Base-by-base conservation (phyloP, 2,329 filamentous ascomycete species). In the Scytalidium sp. region DNA sequence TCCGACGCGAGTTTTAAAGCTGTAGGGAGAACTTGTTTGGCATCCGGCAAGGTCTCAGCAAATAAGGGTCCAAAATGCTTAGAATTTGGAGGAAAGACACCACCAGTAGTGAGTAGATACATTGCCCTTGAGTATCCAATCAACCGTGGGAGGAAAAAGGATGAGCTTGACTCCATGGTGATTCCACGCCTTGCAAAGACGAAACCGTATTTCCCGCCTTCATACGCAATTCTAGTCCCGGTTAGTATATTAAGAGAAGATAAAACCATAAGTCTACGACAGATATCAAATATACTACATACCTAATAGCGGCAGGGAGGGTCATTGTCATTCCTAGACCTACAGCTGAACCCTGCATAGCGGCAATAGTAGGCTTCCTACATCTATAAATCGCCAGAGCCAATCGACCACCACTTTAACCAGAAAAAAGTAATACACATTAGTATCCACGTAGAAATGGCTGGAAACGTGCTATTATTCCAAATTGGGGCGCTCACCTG, bases 91-190 rank as follows among this genome's bases (percentile, higher is more conserved):
- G 70, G 67, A 61, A 83, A 87, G 0, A 81, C 81, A 3, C 68
- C 69, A 1, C 85, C 87, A 0, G 85, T 89, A 5, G 85, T 87
- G 43, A 81, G 72, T 39, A 88, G 75, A 57, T 84, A 79, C 64
- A 85, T 67, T 1, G 85, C 84, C 55, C 78, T 75, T 19, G 78
- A 78, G 51, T 77, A 71, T 53, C 87, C 87, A 52, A 90, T 75
- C 25, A 90, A 72, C 0, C 84, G 79, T 4, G 87, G 86, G 27
- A 90, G 74, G 72, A 88, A 90, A 68, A 79, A 90, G 13, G 81
- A 84, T 45, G 78, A 83, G 62, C 80, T 84, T 0, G 84, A 85
- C 66, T 90, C 87, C 78, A 87, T 84, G 50, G 80, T 75, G 60
- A 90, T 73, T 1, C 86, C 87, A 43, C 86, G 77, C 19, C 84